Evolutionary conservation across 345 rosid genomes (phyloP).

Genomic region (Populus pruinosa): DNA sequence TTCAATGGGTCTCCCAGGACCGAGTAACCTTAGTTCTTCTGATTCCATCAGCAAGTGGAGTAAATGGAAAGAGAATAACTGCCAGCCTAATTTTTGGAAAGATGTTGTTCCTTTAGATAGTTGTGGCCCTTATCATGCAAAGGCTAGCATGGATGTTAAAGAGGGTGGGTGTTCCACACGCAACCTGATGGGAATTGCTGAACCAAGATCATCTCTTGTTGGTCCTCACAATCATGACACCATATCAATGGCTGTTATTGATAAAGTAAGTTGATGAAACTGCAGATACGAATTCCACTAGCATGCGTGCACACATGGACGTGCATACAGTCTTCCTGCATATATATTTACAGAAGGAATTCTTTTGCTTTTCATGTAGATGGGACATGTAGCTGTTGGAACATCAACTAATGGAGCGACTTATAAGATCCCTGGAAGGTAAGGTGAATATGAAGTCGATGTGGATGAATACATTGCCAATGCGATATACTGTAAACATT

Average conservation of each 20-base stretch:
- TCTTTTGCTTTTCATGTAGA: slow-evolving; percentile 33
- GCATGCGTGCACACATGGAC: not conserved
- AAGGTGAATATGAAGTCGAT: slow-evolving; percentile 9
- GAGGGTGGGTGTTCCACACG: slow-evolving; percentile 22
- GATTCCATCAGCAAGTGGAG: slow-evolving; percentile 80
- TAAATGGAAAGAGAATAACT: slow-evolving; percentile 60
- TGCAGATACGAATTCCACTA: not conserved
- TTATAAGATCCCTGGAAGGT: slow-evolving; percentile 94
- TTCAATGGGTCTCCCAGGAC: slow-evolving; percentile 93
- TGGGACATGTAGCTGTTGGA: slow-evolving; percentile 88
- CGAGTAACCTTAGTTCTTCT: slow-evolving; percentile 68
- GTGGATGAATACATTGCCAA: not conserved
- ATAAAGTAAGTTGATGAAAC: slow-evolving; percentile 49
- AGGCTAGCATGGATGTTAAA: slow-evolving; percentile 12
- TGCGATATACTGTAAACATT: not conserved
- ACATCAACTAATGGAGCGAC: slow-evolving; percentile 98
- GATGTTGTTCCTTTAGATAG: slow-evolving; percentile 50
- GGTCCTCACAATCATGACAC: slow-evolving; percentile 85
- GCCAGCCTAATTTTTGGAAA: slow-evolving; percentile 89
- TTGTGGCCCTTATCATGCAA: slow-evolving; percentile 81
- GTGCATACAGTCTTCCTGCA: not conserved
- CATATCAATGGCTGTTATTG: slow-evolving; percentile 86
- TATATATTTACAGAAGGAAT: not conserved
- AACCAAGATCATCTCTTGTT: slow-evolving; percentile 46
- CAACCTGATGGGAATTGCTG: slow-evolving; percentile 30